Evolutionary conservation across 305 asterid species (phyloP), one percentile per base, ranked within the genome.

Genomic region (Solanum aculeatissimum): DNA sequence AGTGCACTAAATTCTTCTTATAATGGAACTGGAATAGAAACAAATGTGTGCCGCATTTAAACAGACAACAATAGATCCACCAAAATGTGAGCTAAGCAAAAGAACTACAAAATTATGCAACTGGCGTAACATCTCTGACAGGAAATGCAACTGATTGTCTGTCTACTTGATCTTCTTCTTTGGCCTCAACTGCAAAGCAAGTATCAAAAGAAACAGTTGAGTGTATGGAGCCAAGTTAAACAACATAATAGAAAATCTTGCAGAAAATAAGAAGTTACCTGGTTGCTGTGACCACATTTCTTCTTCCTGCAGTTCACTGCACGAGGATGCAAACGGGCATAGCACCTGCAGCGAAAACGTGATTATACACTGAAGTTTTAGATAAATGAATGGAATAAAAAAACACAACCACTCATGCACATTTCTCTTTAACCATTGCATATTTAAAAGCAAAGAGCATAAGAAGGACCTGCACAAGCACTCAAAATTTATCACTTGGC

Each of bases 121-220:
- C 16, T 9, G 25, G 25, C 43, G 27, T 49, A 27, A 0, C 81
- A 74, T 77, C 2, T 49, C 19, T 35, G 29, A 29, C 82, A 18
- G 47, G 27, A 51, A 53, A 78, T 53, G 65, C 83, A 25, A 47
- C 27, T 38, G 55, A 4, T n/a, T 38, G 55, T 4, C 45, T 23
- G 74, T 86, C 92, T 92, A 92, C 94, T 93, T 92, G 90, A 92
- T 91, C 93, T 93, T 93, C 94, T 93, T 92, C 94, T 93, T 93
- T 40, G 94, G 95, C 97, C 97, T 93, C 92, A 93, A 87, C 94
- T 92, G 92, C 92, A 90, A 51, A 29, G 49, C 65, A 53, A 83
- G 63, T 21, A 69, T 69, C 54, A 69, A 83, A 21, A 38, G 65
- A 53, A 83, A 45, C 19, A 25, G 19, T 18, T 29, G 2, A 77